phyloP scores from a whole-genome alignment of 169 alveolate genomes.

The Plasmodium cynomolgi region DNA sequence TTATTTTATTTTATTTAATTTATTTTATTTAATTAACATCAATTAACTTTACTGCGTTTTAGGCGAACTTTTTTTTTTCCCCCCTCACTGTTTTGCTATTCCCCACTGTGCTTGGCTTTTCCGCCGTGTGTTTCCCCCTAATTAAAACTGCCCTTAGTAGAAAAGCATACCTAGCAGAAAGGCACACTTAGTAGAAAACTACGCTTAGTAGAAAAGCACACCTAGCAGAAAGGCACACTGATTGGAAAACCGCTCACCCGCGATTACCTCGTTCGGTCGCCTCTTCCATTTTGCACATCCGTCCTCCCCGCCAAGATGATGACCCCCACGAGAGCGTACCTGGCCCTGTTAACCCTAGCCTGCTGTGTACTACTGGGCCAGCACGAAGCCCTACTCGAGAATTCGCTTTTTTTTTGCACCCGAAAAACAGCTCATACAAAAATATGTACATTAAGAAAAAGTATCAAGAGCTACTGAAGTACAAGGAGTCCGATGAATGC shows the following conservation, averaged over 20 bases:
- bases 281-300: not conserved
- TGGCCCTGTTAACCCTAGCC: not conserved
- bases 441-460: slow-evolving; percentile 16
- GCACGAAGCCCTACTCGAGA: slow-evolving; percentile 23
- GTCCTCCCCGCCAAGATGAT: not conserved
- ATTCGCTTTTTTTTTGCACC: slow-evolving; percentile 74
- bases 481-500: slow-evolving; percentile 25
- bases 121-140: not conserved
- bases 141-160: not conserved
- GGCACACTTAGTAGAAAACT: not conserved
- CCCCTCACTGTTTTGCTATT: not conserved
- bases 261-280: not conserved
- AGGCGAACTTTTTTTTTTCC: not conserved
- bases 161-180: not conserved
- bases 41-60: too few relatives aligned
- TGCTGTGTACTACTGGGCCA: not conserved
- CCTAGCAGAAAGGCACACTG: too few relatives aligned
- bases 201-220: not conserved
- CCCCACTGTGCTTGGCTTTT: not conserved
- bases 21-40: too few relatives aligned
- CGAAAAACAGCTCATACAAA: slow-evolving; percentile 14
- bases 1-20: too few relatives aligned
- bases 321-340: not conserved
- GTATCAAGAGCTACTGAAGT: slow-evolving; percentile 1
- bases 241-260: not conserved